These are phyloP conservation scores for Brettanomyces sp. DNA, from an alignment of 805 yeast species.

Conservation along the genomic window DNA sequence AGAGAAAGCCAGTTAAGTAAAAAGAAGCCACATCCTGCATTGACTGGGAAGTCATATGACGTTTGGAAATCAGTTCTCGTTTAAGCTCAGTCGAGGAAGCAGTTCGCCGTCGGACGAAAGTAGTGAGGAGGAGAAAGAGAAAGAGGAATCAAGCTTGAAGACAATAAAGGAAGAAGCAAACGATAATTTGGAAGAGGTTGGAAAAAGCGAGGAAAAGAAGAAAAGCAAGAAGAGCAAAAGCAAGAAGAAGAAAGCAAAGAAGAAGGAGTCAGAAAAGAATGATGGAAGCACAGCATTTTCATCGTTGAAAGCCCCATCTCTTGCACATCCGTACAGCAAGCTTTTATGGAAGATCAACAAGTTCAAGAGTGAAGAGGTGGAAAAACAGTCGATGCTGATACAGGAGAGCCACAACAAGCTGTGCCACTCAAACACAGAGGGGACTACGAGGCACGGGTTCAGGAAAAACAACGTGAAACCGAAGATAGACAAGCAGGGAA, in stretches of 20 bases:
- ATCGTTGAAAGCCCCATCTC: background rate
- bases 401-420: slow-evolving; percentile 16
- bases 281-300: background rate
- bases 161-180: no score
- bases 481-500: slow-evolving; percentile 22
- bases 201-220: no score
- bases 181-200: no score
- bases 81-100: background rate
- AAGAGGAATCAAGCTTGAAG: no score
- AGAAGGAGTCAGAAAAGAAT: background rate
- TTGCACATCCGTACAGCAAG: slow-evolving; percentile 11
- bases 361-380: slow-evolving; percentile 24
- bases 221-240: background rate
- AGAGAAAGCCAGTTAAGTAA: no score
- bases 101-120: no score
- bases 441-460: slow-evolving; percentile 20
- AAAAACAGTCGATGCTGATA: slow-evolving; percentile 23
- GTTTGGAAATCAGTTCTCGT: slow-evolving; percentile 4
- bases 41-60: background rate
- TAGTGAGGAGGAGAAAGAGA: no score
- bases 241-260: background rate
- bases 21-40: no score
- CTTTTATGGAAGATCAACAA: slow-evolving; percentile 23
- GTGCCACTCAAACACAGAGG: slow-evolving; percentile 8
- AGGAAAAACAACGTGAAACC: slow-evolving; percentile 22